Conservation (phyloP, 1,284 basidiomycete species). For the Irpex lacteus region DNA sequence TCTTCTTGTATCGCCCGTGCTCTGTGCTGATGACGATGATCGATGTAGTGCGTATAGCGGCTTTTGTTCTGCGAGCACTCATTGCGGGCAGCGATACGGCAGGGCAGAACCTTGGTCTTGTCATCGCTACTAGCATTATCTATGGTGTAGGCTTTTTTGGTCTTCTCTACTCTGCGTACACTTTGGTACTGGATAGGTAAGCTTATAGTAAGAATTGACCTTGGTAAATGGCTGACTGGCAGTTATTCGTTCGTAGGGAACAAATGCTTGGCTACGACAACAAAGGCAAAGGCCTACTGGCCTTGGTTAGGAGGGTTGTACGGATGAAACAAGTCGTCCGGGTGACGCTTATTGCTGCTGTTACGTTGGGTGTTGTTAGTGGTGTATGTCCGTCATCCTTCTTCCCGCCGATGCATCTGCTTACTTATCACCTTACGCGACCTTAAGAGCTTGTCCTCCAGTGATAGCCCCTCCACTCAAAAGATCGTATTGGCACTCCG, state of each 20-base stretch:
- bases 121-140: slow-evolving; percentile 28
- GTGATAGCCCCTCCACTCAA: not conserved
- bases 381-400: slow-evolving; percentile 16
- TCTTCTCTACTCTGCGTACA: slow-evolving; percentile 33
- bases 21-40: not conserved
- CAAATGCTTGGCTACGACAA: slow-evolving; percentile 6
- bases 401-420: not conserved
- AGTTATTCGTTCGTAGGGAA: not conserved
- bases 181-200: slow-evolving; percentile 32
- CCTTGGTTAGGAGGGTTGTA: slow-evolving; percentile 29
- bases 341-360: slow-evolving; percentile 29
- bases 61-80: slow-evolving; percentile 30
- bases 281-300: slow-evolving; percentile 17
- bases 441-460: not conserved
- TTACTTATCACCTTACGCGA: not conserved
- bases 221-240: not conserved
- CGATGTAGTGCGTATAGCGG: slow-evolving; percentile 26
- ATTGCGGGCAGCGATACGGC: slow-evolving; percentile 24
- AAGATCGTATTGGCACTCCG: slow-evolving; percentile 28
- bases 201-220: slow-evolving; percentile 26
- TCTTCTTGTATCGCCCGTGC: not conserved
- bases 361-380: slow-evolving; percentile 39
- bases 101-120: slow-evolving; percentile 20
- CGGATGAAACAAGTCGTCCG: slow-evolving; percentile 34
- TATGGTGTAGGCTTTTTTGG: slow-evolving; percentile 36